These are phyloP conservation scores for Leavenworthia alabamica DNA, from an alignment of 345 rosid genomes.

Conservation along the genomic window DNA sequence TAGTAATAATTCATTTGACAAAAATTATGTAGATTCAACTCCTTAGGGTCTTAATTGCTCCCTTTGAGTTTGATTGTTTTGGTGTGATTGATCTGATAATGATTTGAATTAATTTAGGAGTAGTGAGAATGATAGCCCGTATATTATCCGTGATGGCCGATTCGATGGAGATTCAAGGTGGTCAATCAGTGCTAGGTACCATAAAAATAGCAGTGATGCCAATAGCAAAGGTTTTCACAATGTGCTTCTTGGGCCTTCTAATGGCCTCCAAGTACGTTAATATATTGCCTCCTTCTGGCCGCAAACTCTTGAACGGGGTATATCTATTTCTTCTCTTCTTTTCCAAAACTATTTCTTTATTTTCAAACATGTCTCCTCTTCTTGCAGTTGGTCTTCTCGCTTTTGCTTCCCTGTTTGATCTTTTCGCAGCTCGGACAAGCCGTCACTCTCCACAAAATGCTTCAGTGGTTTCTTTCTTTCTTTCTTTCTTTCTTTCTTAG, in stretches of 20 bases:
- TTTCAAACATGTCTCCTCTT: no score
- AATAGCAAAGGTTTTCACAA: constrained; percentile 90
- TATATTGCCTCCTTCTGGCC: constrained; percentile 84
- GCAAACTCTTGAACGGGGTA: constrained; percentile 95
- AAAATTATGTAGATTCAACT: no score
- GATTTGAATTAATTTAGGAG: no score
- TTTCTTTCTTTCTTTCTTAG: background rate
- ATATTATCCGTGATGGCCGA: constrained; percentile 36
- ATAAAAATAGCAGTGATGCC: constrained; percentile 91
- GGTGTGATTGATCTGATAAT: no score
- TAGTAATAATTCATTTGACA: no score
- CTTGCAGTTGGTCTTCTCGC: constrained; percentile 84
- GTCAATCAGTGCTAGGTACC: constrained; percentile 50
- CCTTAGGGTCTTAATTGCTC: no score
- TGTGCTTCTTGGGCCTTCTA: constrained; percentile 89
- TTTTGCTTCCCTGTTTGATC: constrained; percentile 94
- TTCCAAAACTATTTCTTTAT: no score
- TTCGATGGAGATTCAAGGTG: constrained; percentile 31
- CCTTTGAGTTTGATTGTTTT: no score
- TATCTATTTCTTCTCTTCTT: no score
- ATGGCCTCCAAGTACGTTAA: constrained; percentile 97
- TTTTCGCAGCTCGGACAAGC: constrained; percentile 99
- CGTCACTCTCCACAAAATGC: constrained; percentile 70
- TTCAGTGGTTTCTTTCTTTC: constrained; percentile 54
- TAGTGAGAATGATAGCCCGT: constrained; percentile 35